These are phyloP conservation scores for Yarrowia osloensis DNA, from an alignment of 805 yeast species.

Conservation along the genomic window DNA sequence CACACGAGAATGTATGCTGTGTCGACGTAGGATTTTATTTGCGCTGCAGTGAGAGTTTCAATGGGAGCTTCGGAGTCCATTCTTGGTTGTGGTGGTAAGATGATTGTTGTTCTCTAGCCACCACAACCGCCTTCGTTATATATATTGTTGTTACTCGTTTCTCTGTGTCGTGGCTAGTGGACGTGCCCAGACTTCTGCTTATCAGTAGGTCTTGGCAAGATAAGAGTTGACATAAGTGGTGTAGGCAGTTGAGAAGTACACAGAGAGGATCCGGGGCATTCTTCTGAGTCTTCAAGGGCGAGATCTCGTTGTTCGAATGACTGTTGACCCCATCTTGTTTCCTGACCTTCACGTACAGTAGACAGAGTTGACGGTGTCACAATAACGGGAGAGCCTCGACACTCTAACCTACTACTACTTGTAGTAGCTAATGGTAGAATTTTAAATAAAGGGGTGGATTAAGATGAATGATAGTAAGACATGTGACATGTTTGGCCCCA, in stretches of 20 bases:
- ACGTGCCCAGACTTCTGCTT: slow-evolving; percentile 9
- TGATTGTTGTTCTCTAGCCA: background rate
- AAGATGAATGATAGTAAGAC: background rate
- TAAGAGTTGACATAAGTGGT: background rate
- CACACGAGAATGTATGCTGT: slow-evolving; percentile 18
- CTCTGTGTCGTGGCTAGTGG: slow-evolving; percentile 1
- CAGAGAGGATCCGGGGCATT: no score
- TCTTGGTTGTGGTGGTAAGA: background rate
- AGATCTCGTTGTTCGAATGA: no score
- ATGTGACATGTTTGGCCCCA: background rate
- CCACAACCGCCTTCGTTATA: background rate
- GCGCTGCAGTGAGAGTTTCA: slow-evolving; percentile 3
- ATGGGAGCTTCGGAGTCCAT: slow-evolving; percentile 9
- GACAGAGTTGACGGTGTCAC: background rate
- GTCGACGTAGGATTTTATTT: slow-evolving; percentile 19
- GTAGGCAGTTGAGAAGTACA: background rate
- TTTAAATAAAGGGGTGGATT: background rate
- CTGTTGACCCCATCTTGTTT: no score
- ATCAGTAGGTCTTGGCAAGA: slow-evolving; percentile 20
- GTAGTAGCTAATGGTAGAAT: no score
- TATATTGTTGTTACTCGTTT: background rate
- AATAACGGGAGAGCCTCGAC: background rate
- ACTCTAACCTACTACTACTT: background rate
- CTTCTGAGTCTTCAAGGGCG: no score
- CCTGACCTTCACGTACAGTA: no score